Conservation (phyloP, 2,329 filamentous ascomycete species). For the Penicillium paneum region DNA sequence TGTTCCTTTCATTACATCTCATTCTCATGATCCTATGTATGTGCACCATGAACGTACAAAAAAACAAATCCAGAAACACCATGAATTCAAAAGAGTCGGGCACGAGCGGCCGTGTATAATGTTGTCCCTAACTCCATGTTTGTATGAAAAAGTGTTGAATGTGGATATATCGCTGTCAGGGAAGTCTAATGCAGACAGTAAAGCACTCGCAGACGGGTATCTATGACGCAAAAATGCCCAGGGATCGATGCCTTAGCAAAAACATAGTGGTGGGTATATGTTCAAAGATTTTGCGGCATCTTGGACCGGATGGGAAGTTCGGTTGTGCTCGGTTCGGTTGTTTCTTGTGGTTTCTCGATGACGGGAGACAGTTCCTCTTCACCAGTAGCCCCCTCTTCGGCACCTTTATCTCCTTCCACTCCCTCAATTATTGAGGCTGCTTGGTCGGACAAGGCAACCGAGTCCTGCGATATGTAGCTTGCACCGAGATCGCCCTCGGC, state of each 20-base stretch:
- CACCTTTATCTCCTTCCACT: conserved; percentile 41
- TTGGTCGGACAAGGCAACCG: conserved; percentile 47
- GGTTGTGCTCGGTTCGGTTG: conserved; percentile 5
- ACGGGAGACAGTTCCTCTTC: conserved; percentile 24
- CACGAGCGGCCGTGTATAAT: conserved; percentile 11
- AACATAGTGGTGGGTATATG: conserved; percentile 4
- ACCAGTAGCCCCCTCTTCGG: conserved; percentile 19
- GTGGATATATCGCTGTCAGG: conserved; percentile 15
- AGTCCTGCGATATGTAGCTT: conserved; percentile 37
- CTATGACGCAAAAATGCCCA: conserved; percentile 3
- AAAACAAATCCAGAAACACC: conserved; percentile 9
- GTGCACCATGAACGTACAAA: conserved; percentile 8
- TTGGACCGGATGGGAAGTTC: conserved; percentile 24
- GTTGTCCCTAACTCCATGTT: conserved; percentile 16
- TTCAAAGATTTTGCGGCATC: conserved; percentile 13
- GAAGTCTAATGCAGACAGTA: conserved; percentile 12
- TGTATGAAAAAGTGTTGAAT: conserved; percentile 25
- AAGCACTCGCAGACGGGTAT: conserved; percentile 14
- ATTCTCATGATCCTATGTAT: conserved; percentile 1
- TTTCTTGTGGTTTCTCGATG: conserved; percentile 8
- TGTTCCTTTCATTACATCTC: not conserved
- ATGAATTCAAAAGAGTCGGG: conserved; percentile 1
- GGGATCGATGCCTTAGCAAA: not conserved
- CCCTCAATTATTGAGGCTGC: conserved; percentile 43
- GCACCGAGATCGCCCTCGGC: conserved; percentile 34